Conservation (phyloP, 1,284 basidiomycete species). For the Trichosporon sp. region DNA sequence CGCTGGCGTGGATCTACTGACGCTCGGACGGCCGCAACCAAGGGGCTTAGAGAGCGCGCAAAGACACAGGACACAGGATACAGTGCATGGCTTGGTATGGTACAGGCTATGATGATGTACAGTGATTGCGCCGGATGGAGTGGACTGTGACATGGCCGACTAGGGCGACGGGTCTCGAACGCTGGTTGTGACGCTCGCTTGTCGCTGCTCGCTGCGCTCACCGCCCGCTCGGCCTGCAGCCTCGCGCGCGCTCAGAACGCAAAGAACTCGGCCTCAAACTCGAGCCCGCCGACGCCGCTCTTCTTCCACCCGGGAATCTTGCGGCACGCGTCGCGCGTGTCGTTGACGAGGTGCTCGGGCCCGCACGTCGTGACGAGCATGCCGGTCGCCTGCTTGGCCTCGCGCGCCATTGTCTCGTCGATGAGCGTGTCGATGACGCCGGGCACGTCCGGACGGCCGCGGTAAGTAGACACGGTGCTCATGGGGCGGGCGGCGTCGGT, state of each 20-base stretch:
- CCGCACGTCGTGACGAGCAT: slow-evolving; percentile 42
- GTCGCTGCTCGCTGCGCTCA: neutral
- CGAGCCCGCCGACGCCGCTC: slow-evolving; percentile 35
- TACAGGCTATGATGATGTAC: neutral
- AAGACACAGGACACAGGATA: too few relatives aligned
- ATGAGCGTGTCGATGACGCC: slow-evolving; percentile 23
- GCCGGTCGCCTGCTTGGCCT: slow-evolving; percentile 19
- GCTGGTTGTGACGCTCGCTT: neutral
- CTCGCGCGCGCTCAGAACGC: too few relatives aligned
- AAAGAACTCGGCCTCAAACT: slow-evolving; percentile 44
- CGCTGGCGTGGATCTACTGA: too few relatives aligned
- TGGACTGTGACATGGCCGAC: too few relatives aligned
- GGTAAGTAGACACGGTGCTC: slow-evolving; percentile 26
- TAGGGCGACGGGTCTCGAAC: neutral
- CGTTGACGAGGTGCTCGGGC: slow-evolving; percentile 35
- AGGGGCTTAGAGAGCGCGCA: too few relatives aligned
- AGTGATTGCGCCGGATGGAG: too few relatives aligned
- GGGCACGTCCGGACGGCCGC: slow-evolving; percentile 33
- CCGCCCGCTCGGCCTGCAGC: neutral
- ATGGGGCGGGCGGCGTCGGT: slow-evolving; percentile 15
- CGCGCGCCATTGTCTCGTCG: slow-evolving; percentile 23
- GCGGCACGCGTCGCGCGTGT: slow-evolving; percentile 29
- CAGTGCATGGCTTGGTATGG: neutral
- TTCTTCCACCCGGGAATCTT: slow-evolving; percentile 27
- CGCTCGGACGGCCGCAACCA: too few relatives aligned